Conservation (phyloP, 2,329 filamentous ascomycete genomes). For the Pezicula radicicola region DNA sequence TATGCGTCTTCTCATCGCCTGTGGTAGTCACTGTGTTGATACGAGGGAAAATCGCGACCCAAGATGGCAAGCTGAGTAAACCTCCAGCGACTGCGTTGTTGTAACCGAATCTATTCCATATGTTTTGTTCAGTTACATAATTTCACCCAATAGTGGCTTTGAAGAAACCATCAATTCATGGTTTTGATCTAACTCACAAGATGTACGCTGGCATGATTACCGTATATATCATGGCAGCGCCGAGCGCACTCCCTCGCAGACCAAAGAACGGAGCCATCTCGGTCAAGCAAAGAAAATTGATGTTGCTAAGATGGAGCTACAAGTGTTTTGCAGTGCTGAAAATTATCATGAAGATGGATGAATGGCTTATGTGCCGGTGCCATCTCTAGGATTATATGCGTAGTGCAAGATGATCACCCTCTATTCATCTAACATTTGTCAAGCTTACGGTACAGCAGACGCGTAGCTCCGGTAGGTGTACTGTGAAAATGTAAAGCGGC, state of each 20-base stretch:
- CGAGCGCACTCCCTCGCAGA: slow-evolving; percentile 1
- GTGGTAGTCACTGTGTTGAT: slow-evolving; percentile 28
- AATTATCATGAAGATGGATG: neutral
- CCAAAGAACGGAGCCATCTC: slow-evolving; percentile 8
- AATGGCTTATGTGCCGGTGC: too few relatives aligned
- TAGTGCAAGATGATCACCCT: too few relatives aligned
- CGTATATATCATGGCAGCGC: slow-evolving; percentile 4
- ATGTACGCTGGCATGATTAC: slow-evolving; percentile 6
- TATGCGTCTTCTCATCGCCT: neutral
- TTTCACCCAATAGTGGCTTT: too few relatives aligned
- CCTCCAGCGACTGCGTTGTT: slow-evolving; percentile 4
- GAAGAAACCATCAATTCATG: too few relatives aligned
- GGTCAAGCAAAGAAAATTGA: neutral
- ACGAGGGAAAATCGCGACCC: slow-evolving; percentile 43
- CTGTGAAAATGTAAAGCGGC: too few relatives aligned
- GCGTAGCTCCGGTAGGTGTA: too few relatives aligned
- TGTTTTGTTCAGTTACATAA: too few relatives aligned
- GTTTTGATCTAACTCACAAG: neutral
- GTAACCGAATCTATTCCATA: slow-evolving; percentile 1
- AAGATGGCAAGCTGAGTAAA: slow-evolving; percentile 29
- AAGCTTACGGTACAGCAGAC: too few relatives aligned
- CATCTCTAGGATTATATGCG: too few relatives aligned
- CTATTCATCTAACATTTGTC: too few relatives aligned
- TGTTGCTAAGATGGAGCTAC: too few relatives aligned
- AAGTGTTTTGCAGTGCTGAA: neutral